phyloP scores from a whole-genome alignment of 164 flowering plant species.

The Tetracentron sinense region DNA sequence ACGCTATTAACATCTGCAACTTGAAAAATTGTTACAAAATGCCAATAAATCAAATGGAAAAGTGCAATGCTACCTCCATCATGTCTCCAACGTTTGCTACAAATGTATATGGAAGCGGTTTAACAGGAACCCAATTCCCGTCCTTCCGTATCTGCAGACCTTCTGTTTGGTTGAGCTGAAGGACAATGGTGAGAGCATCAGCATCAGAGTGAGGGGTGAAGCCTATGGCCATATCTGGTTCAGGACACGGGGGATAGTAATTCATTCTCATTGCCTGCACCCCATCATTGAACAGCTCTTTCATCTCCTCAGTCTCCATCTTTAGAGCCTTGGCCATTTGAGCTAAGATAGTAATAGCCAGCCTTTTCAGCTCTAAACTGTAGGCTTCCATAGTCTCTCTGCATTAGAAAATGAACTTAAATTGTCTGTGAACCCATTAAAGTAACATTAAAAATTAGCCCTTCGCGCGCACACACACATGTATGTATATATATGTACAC shows the following conservation, averaged over 20 bases:
- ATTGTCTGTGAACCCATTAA: too few species aligned
- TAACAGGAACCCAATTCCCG: slow-evolving; percentile 43
- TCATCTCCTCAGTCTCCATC: slow-evolving; percentile 27
- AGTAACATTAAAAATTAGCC: too few species aligned
- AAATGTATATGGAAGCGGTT: slow-evolving; percentile 36
- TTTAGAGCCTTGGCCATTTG: slow-evolving; percentile 30
- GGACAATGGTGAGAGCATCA: slow-evolving; percentile 36
- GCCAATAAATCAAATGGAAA: too few species aligned
- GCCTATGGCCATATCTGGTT: slow-evolving; percentile 40
- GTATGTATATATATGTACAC: not conserved
- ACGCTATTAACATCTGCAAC: not conserved
- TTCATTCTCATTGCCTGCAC: slow-evolving; percentile 44
- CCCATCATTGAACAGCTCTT: slow-evolving; percentile 26
- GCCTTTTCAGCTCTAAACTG: slow-evolving; percentile 19
- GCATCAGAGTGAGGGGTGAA: slow-evolving; percentile 48
- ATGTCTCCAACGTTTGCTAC: slow-evolving; percentile 43
- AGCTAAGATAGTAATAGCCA: slow-evolving; percentile 20
- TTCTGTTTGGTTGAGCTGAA: slow-evolving; percentile 39
- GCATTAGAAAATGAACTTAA: not conserved
- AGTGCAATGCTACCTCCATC: slow-evolving; percentile 29
- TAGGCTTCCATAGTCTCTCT: slow-evolving; percentile 27
- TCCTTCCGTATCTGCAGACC: slow-evolving; percentile 51
- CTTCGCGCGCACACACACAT: too few species aligned
- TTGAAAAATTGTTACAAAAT: too few species aligned
- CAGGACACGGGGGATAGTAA: slow-evolving; percentile 55